phyloP scores from a whole-genome alignment of 768 basidiomycete genomes.

The Cantharellus anzutake region DNA sequence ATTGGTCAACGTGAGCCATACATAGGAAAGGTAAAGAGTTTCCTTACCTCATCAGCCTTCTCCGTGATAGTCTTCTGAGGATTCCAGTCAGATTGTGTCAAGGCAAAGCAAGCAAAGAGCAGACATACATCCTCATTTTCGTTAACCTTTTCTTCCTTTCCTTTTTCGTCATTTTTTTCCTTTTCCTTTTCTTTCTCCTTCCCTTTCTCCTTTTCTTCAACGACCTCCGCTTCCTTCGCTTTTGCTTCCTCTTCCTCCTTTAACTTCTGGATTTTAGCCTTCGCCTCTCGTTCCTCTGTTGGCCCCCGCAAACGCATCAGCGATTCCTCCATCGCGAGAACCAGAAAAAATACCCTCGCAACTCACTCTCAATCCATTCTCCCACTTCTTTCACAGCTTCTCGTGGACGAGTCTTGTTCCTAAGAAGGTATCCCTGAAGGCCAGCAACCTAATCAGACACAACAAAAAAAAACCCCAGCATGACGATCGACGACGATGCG shows the following conservation, averaged over 20 bases:
- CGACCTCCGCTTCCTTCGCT: constrained; percentile 4
- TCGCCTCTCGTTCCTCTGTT: constrained; percentile 60
- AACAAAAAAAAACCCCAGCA: background rate
- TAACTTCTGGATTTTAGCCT: constrained; percentile 60
- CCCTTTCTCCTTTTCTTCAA: background rate
- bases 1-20: background rate
- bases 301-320: constrained; percentile 9
- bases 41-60: background rate
- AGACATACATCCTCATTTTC: constrained; percentile 27
- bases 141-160: constrained; percentile 53
- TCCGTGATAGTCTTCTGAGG: background rate
- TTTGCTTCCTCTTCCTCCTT: constrained; percentile 36
- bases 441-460: constrained; percentile 35
- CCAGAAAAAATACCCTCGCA: constrained; percentile 4
- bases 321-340: background rate
- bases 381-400: constrained; percentile 67
- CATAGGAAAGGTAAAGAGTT: background rate
- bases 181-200: background rate
- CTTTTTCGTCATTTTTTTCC: constrained; percentile 29
- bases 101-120: too few species aligned
- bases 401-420: constrained; percentile 78
- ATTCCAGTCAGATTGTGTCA: background rate
- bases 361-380: constrained; percentile 33
- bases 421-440: constrained; percentile 59
- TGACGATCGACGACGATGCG: background rate